phyloP scores from a whole-genome alignment of 495 filamentous ascomycete genomes.

The Neurospora sp. region DNA sequence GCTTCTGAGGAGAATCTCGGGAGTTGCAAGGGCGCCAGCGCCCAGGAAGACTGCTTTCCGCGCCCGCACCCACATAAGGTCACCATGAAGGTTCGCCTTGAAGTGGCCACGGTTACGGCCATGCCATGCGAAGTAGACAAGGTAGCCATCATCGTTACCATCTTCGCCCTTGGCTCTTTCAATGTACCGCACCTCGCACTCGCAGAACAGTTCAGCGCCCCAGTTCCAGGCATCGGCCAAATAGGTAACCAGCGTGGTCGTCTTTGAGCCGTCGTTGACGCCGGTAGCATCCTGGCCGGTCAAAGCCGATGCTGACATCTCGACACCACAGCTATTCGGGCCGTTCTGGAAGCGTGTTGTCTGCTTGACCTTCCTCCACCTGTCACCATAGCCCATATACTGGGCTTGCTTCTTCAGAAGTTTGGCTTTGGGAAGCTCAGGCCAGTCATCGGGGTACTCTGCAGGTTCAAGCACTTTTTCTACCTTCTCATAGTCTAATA shows the following conservation, averaged over 20 bases:
- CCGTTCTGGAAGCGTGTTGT: constrained; percentile 53
- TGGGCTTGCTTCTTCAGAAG: constrained; percentile 48
- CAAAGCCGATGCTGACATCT: constrained; percentile 49
- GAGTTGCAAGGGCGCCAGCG: constrained; percentile 51
- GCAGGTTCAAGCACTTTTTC: constrained; percentile 48
- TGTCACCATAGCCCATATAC: constrained; percentile 36
- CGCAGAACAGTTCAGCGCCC: constrained; percentile 65
- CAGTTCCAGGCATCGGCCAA: constrained; percentile 66
- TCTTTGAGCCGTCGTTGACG: constrained; percentile 60
- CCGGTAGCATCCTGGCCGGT: constrained; percentile 55
- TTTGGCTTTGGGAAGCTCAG: constrained; percentile 43
- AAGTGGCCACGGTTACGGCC: constrained; percentile 49
- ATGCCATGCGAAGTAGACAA: constrained; percentile 58
- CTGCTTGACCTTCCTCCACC: constrained; percentile 47
- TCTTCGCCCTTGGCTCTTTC: constrained; percentile 38
- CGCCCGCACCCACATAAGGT: constrained; percentile 62
- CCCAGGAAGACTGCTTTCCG: constrained; percentile 51
- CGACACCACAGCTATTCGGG: constrained; percentile 50
- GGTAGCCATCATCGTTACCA: constrained; percentile 46
- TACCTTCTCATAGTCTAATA: constrained; percentile 46
- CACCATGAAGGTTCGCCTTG: constrained; percentile 44
- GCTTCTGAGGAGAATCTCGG: constrained; percentile 57
- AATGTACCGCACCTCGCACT: constrained; percentile 59
- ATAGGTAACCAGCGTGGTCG: constrained; percentile 54
- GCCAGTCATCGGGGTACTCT: constrained; percentile 47